These are phyloP conservation scores for Chenopodium formosanum DNA, from an alignment of 148 eudicot species.

Conservation along the genomic window DNA sequence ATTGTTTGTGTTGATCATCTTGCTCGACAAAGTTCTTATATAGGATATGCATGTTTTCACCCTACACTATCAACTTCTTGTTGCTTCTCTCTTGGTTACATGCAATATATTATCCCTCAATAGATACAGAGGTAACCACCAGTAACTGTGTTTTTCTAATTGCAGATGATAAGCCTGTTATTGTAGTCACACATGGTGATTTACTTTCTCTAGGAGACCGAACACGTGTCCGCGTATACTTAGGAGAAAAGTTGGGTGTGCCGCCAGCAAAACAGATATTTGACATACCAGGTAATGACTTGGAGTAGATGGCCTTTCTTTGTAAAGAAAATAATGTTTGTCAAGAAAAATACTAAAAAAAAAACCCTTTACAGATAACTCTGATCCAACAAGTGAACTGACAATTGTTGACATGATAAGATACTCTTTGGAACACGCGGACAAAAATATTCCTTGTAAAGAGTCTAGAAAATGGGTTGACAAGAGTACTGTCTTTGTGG, in stretches of 20 bases:
- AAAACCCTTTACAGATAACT: slow-evolving; percentile 44
- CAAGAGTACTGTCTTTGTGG: slow-evolving; percentile 17
- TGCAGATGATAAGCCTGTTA: slow-evolving; percentile 86
- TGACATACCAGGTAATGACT: slow-evolving; percentile 71
- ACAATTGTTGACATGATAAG: slow-evolving; percentile 54
- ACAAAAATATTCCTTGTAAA: slow-evolving; percentile 61
- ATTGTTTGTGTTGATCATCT: background rate
- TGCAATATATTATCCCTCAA: background rate
- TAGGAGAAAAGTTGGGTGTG: slow-evolving; percentile 75
- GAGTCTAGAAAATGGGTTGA: slow-evolving; percentile 33
- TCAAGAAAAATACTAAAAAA: background rate
- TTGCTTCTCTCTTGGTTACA: background rate
- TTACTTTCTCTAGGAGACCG: slow-evolving; percentile 66
- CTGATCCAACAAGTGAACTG: slow-evolving; percentile 53
- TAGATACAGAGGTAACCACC: slow-evolving; percentile 1
- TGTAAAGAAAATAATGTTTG: slow-evolving; percentile 3
- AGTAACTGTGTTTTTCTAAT: slow-evolving; percentile 7
- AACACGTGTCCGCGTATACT: slow-evolving; percentile 56
- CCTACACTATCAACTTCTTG: background rate
- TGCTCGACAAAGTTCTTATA: background rate
- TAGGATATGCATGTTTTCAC: background rate
- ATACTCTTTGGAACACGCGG: slow-evolving; percentile 73
- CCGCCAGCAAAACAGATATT: slow-evolving; percentile 72
- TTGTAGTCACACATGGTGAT: slow-evolving; percentile 90
- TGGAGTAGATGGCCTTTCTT: background rate